Evolutionary conservation across 1,284 basidiomycete genomes (phyloP), one percentile per base, ranked within the genome.

Genomic region (Macrocystidia cucumis): DNA sequence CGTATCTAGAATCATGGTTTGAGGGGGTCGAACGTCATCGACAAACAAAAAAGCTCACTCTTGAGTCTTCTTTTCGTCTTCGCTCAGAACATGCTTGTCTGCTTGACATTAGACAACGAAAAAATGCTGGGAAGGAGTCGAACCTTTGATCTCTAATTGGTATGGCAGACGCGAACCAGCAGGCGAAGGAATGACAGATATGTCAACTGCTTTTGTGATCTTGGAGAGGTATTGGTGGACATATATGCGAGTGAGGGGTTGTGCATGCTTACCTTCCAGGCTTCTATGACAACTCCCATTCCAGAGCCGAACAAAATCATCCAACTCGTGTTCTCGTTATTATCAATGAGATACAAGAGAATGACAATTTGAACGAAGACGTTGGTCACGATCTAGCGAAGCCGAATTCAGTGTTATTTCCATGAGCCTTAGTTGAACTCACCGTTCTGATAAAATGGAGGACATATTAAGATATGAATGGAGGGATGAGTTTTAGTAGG

Each of bases 51-150:
- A 23, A 13, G 56, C 82, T 56, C 65, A 93, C 79, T 97, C 91
- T 59, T 97, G 91, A n/a, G 95, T 97, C 64, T 86, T 92, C 68
- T 87, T 90, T 64, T 98, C 95, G 48, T 97, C 92, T 51, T 95
- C 91, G 42, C 72, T 85, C 9, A 97, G 69, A 40, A 90, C 81
- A 53, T 97, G 91, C 59, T 97, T 97, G 64, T 93, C 90, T 86
- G 34, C 22, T 16, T 9, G n/a, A 39, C 34, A 29, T 13, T 37
- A 32, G 22, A 36, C n/a, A 27, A 37, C 32, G 44, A 45, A 47
- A 32, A 20, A 29, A n/a, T 20, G 24, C 19, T 22, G 42, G 45
- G 37, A 19, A 31, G 26, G 29, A 26, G 17, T 50, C 58, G 46
- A 49, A 83, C 90, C 88, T 63, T 82, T 82, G 50, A 97, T 77